Conservation (phyloP, 2,329 filamentous ascomycete genomes). For the Arthrocladium fulminans region DNA sequence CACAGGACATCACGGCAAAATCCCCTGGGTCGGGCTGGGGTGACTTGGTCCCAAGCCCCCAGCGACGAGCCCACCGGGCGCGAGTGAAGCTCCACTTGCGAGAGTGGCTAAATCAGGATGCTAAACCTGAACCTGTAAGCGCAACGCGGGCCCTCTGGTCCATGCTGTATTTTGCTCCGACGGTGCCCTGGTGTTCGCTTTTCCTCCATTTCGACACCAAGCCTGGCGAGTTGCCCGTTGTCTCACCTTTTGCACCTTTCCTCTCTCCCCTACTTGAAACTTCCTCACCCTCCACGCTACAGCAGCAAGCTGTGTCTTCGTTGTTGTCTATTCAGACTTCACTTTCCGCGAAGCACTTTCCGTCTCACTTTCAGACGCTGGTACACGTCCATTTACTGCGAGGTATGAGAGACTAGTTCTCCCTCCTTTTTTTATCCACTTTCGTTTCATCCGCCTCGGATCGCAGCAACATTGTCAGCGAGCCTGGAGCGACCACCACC, state of each 20-base stretch:
- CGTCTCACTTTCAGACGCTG: conserved; percentile 17
- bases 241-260: conserved; percentile 6
- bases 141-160: conserved; percentile 1
- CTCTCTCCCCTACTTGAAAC: conserved; percentile 1
- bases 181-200: neutral
- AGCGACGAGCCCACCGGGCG: conserved; percentile 2
- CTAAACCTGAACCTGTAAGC: conserved; percentile 2
- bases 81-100: conserved; percentile 3
- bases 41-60: neutral
- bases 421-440: conserved; percentile 22
- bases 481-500: conserved; percentile 18
- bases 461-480: conserved; percentile 14
- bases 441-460: conserved; percentile 24
- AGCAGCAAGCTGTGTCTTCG: conserved; percentile 9
- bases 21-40: neutral
- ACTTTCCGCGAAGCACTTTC: conserved; percentile 8
- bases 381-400: conserved; percentile 13
- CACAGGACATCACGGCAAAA: neutral
- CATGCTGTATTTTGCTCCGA: conserved; percentile 5
- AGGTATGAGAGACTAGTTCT: conserved; percentile 21
- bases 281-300: conserved; percentile 3
- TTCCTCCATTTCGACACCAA: neutral
- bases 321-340: neutral
- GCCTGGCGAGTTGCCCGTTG: neutral
- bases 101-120: neutral